Base-by-base conservation (phyloP, 352 stramenopile species). In the Pythium aristosporum region DNA sequence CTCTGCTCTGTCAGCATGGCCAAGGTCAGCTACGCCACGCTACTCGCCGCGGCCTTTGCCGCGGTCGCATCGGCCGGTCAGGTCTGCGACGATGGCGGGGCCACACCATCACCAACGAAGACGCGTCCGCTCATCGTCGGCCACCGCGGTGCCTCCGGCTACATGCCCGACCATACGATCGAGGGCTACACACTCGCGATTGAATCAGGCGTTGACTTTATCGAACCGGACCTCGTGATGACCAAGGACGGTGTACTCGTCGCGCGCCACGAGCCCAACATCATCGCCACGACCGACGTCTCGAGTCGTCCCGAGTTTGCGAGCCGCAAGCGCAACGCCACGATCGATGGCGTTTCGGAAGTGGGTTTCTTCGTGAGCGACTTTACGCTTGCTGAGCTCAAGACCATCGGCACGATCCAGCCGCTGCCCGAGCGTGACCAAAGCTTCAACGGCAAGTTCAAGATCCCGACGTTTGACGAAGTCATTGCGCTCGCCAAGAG, bases 131-230 rank as follows among this genome's bases (percentile, higher is more conserved):
- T 82, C 9, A 88, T 91, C 39, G 69, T 89, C 25, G 88, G 72
- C 13, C 92, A 98, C 77, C 88, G 92, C 15, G 92, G 91, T 7
- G 91, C 91, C 2, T 86, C 87, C 0, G 91, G 82, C 23, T 94
- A 97, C 72, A 65, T 98, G 23, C 91, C 93, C 6, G 89, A 98
- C 64, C 89, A 98, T 68, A 95, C 93, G 34, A 73, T 98, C 62
- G 74, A 80, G 56, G 84, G 80, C 16, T 98, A 98, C 74, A 88
- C 82, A 50, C 73, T 98, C 12, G 91, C 91, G 50, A 83, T 97
- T 32, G 78, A 98, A 63, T 75, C 91, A 8, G 89, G 89, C n/a
- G 82, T 94, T 15, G 87, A 98, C 68, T 95, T 90, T 56, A 97
- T 98, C 42, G 91, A 98, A 73, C 85, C 91, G 13, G 91, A 98